Evolutionary conservation across 495 filamentous ascomycete species (phyloP).

Genomic region (Cladorrhinum samala): DNA sequence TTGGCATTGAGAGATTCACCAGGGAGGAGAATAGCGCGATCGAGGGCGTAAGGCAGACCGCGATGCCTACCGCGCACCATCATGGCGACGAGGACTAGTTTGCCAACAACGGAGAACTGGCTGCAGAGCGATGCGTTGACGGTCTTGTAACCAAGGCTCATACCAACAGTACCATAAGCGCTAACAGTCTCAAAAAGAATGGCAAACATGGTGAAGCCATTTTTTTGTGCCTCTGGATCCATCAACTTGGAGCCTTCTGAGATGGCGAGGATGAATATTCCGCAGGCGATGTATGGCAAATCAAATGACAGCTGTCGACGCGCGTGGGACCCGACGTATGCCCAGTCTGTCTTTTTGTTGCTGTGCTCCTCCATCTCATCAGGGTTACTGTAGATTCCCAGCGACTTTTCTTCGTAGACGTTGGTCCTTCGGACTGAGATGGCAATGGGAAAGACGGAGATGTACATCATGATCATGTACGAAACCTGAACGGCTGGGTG

Average conservation of each 20-base stretch:
- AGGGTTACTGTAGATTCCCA: conserved; percentile 63
- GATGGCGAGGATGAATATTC: conserved; percentile 81
- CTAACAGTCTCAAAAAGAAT: conserved; percentile 87
- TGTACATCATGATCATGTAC: conserved; percentile 99
- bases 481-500: conserved; percentile 92
- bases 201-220: conserved; percentile 75
- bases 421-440: conserved; percentile 91
- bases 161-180: conserved; percentile 90
- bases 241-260: conserved; percentile 60
- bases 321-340: conserved; percentile 82
- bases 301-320: conserved; percentile 89
- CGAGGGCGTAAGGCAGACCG: conserved; percentile 84
- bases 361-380: conserved; percentile 42
- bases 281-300: conserved; percentile 88
- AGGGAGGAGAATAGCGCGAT: conserved; percentile 81
- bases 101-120: conserved; percentile 74
- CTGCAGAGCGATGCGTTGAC: conserved; percentile 72
- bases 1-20: conserved; percentile 68
- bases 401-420: conserved; percentile 90
- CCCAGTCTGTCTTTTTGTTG: conserved; percentile 43
- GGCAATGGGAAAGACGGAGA: conserved; percentile 91
- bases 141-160: conserved; percentile 73
- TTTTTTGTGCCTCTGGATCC: conserved; percentile 8
- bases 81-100: conserved; percentile 90
- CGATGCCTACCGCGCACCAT: conserved; percentile 87